Base-by-base conservation (phyloP, 805 yeast genomes). In the Metschnikowia anglica region DNA sequence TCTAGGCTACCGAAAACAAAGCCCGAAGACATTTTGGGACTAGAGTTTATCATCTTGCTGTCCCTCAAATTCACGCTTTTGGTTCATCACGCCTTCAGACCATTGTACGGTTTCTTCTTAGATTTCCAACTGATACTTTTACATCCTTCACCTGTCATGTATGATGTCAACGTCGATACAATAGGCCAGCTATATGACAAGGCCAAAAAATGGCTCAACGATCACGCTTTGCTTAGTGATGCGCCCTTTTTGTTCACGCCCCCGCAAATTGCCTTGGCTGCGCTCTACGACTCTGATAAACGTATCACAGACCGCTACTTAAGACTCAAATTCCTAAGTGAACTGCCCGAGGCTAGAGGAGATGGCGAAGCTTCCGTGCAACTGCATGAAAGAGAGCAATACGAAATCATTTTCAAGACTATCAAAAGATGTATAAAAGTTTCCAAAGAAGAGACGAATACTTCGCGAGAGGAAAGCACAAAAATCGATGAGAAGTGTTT, bases 251-350 rank as follows among this genome's bases (percentile, higher is more conserved):
- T 80, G 26, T 91, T 68, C 64, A 83, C 98, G 0, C 99, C 99
- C 0, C 96, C 98, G 1, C 99, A 93, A 58, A 87, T 93, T 23
- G 97, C 98, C 1, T 68, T 93, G 39, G 93, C 97, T 0, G 88
- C 93, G 12, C 72, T 90, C 58, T 79, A 84, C 65, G 73, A 76
- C 41, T 78, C 74, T 11, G 86, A 88, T 62, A 79, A 74, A 48
- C 77, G 74, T 18, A 64, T 86, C 28, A 77, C 85, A 2, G 79
- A 78, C 41, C 72, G 79, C 48, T 90, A 90, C 63, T 63, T 91
- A 49, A 74, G 75, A 49, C 72, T 75, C 51, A 87, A 85, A 60
- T 83, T 83, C 51, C 68, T 72, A 34, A 13, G 34, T 11, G 47
- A 44, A 23, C 17, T 36, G 6, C 34, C 32, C 12, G 46, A 54